Conservation (phyloP, 495 filamentous ascomycete genomes). For the Penicillium arizonense region DNA sequence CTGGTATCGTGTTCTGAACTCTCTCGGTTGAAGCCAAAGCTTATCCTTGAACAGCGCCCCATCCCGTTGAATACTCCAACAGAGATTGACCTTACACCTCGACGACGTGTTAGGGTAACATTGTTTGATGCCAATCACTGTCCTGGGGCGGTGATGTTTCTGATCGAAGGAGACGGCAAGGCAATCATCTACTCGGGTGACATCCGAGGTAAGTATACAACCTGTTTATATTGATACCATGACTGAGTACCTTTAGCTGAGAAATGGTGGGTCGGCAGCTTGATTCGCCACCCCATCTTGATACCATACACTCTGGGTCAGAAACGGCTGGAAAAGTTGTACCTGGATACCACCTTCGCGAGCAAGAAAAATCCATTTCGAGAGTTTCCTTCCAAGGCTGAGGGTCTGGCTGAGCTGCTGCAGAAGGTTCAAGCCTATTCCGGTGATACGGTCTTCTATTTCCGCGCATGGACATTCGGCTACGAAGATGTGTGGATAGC, state of each 20-base stretch:
- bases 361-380: constrained; percentile 42
- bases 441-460: constrained; percentile 73
- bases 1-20: constrained; percentile 33
- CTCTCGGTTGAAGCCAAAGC: not conserved
- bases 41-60: constrained; percentile 54
- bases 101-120: constrained; percentile 70
- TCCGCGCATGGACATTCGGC: constrained; percentile 91
- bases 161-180: constrained; percentile 74
- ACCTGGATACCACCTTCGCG: constrained; percentile 83
- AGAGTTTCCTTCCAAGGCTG: constrained; percentile 58
- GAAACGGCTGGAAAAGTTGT: constrained; percentile 72
- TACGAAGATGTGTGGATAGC: constrained; percentile 91
- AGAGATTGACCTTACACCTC: constrained; percentile 68
- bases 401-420: constrained; percentile 74
- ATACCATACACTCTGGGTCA: constrained; percentile 70
- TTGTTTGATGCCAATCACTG: constrained; percentile 94
- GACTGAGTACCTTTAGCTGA: constrained; percentile 46
- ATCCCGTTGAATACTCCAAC: constrained; percentile 84
- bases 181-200: constrained; percentile 92
- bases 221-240: not conserved
- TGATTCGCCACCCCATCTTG: constrained; percentile 69
- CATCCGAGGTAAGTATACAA: constrained; percentile 62
- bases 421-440: constrained; percentile 68
- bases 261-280: constrained; percentile 63
- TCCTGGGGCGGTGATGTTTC: constrained; percentile 89